Base-by-base conservation (phyloP, 2,329 filamentous ascomycete genomes). In the Tolypocladium inflatum region DNA sequence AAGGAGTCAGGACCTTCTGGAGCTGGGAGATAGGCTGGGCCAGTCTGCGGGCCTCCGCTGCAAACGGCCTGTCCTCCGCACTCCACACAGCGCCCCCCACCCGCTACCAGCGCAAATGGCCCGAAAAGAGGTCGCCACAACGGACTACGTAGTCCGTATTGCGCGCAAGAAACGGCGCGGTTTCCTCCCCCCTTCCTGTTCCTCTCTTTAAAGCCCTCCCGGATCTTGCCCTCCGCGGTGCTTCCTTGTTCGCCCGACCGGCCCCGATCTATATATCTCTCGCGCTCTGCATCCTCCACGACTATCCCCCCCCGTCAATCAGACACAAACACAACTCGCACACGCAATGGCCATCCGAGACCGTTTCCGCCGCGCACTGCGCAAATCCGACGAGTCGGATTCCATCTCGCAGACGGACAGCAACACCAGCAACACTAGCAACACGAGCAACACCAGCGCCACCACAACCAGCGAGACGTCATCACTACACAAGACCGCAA, bases 311-410 rank as follows among this genome's bases (percentile, higher is more conserved):
- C 23, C 38, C 26, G 11, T 17, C 19, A 26, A 33, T 1, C 26
- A 51, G 26, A 51, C 26, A 30, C 13, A n/a, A 15, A 35, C 48
- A 33, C 8, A n/a, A 30, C 26, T 30, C 45, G 5, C 42, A 4
- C 33, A 50, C 63, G 64, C 58, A 63, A 77, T 77, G 74, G 68
- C 74, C 45, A 76, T 77, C 56, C 71, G 74, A 59, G 74, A 76
- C 51, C 71, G 72, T 41, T 70, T 77, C 60, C 74, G 74, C 60
- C 73, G 74, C 63, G 73, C 65, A 42, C 61, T 74, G 63, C 74
- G 72, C 69, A 70, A 68, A 63, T 74, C 74, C 37, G 65, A 68
- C 55, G 64, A 66, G 51, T 68, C 67, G 57, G 66, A 67, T 58
- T 63, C 63, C 60, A 65, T 69, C 43, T 70, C 71, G 15, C 71